Percentiles rank a stretch among this genome's conserved stretches.
Conservation (phyloP, 805 yeast species). For the Wickerhamiella slavikovae region DNA sequence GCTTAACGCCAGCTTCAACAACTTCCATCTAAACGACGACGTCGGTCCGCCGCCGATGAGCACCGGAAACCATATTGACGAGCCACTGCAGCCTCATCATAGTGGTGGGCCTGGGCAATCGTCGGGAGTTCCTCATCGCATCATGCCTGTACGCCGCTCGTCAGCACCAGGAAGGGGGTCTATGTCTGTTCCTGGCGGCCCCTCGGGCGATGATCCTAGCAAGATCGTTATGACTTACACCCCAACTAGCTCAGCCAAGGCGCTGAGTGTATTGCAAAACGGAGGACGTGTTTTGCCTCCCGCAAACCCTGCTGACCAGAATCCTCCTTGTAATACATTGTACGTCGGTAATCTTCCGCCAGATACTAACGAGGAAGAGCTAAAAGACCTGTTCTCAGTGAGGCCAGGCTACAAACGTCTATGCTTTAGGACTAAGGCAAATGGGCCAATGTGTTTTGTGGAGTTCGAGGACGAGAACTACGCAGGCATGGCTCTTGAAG, state of each 20-base stretch:
- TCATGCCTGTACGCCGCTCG: too few species aligned
- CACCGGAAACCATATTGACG: too few species aligned
- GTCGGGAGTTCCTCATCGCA: too few species aligned
- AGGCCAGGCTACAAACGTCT: constrained; percentile 86
- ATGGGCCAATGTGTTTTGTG: constrained; percentile 97
- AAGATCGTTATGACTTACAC: constrained; percentile 16
- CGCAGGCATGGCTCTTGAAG: constrained; percentile 88
- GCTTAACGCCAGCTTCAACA: too few species aligned
- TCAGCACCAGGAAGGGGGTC: too few species aligned
- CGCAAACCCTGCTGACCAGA: constrained; percentile 96
- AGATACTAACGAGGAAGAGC: constrained; percentile 85
- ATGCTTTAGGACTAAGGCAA: constrained; percentile 69
- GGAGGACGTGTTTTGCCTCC: constrained; percentile 22
- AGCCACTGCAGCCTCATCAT: too few species aligned
- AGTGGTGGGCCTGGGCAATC: too few species aligned
- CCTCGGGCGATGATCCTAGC: not conserved
- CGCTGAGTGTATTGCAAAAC: constrained; percentile 19
- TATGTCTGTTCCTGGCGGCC: too few species aligned
- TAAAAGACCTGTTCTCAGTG: constrained; percentile 66
- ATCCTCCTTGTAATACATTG: constrained; percentile 93
- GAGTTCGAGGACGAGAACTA: constrained; percentile 91
- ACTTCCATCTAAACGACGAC: too few species aligned
- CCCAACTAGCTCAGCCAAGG: constrained; percentile 14
- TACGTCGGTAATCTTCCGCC: constrained; percentile 96
- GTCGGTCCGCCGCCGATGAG: too few species aligned